phyloP scores from a whole-genome alignment of 495 filamentous ascomycete genomes.

The Penicillium macrosclerotiorum region DNA sequence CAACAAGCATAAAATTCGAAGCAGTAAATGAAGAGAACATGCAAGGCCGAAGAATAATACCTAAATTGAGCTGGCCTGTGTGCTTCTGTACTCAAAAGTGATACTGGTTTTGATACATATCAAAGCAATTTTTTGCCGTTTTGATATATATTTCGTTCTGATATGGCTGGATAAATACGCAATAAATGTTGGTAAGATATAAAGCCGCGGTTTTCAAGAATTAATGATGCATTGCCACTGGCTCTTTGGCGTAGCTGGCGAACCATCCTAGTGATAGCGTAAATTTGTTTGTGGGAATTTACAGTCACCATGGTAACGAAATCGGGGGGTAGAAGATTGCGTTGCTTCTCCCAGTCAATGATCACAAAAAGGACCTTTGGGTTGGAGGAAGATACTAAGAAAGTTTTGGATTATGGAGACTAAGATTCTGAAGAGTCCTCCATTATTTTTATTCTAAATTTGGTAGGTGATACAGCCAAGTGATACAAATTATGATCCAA shows the following conservation, averaged over 20 bases:
- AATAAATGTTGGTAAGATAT: slow-evolving; percentile 53
- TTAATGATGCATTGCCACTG: slow-evolving; percentile 38
- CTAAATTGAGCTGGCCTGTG: too few relatives aligned
- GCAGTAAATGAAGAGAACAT: too few relatives aligned
- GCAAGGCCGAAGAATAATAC: too few relatives aligned
- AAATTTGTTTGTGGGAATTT: neutral
- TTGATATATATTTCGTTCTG: too few relatives aligned
- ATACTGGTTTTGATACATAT: too few relatives aligned
- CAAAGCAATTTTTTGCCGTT: too few relatives aligned
- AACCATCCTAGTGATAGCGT: slow-evolving; percentile 49
- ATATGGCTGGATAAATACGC: slow-evolving; percentile 42
- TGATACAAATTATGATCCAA: too few relatives aligned
- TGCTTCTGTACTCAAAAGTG: too few relatives aligned
- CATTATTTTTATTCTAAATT: slow-evolving; percentile 4
- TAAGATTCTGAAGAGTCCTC: slow-evolving; percentile 3
- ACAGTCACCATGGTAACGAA: slow-evolving; percentile 47
- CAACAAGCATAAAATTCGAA: neutral
- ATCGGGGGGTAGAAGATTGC: slow-evolving; percentile 41
- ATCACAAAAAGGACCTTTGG: slow-evolving; percentile 35
- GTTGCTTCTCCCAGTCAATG: slow-evolving; percentile 33
- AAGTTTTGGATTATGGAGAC: slow-evolving; percentile 18
- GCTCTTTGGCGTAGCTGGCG: slow-evolving; percentile 40
- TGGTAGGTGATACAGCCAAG: too few relatives aligned
- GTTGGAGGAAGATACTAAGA: slow-evolving; percentile 29
- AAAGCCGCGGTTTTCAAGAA: slow-evolving; percentile 54